Evolutionary conservation across 1,284 basidiomycete genomes (phyloP), one percentile per base, ranked within the genome.

Genomic region (Cryptococcus deneoformans): DNA sequence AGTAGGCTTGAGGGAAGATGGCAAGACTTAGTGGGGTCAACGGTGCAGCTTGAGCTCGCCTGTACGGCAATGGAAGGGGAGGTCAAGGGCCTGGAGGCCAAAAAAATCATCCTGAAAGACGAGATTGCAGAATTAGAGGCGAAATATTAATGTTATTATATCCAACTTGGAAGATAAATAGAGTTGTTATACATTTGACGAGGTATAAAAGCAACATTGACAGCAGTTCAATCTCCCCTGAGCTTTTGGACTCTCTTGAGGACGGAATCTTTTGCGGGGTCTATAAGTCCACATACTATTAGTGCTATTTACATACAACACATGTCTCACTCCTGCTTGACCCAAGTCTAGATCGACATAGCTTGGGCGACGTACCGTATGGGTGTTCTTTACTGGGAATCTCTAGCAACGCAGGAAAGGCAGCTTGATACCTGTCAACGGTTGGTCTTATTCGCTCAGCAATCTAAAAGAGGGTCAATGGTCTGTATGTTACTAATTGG

Each of bases 201-300:
- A 20, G 20, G 37, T 48, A 54, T 29, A n/a, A 35, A 12, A 35
- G 24, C 34, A 46, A 16, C 24, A 14, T 34, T 38, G 35, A 48
- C 36, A n/a, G 16, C 35, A 16, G 39, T 47, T 63, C 70, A 81
- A 79, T 96, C 93, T 70, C 93, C 94, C 71, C 92, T 90, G 37
- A 97, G 83, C 79, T 92, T 99, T 83, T 97, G 92, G 7, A 99
- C 96, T 49, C 96, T 87, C 78, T 97, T 99, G 69, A 99, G 82
- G 39, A 99, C 86, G 1, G 92, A 96, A 76, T 99, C 96, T 79
- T 98, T 99, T 9, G 88, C 86, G 6, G 96, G 96, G 79, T 99
- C 94, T 97, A 73, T 46, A 50, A 35, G 6, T 12, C 37, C 12
- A 11, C 39, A 7, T 12, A 6, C 34, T 44, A 12, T 20, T 20